Conservation (phyloP, 108 stramenopile species). For the Discostella stelligeroides region DNA sequence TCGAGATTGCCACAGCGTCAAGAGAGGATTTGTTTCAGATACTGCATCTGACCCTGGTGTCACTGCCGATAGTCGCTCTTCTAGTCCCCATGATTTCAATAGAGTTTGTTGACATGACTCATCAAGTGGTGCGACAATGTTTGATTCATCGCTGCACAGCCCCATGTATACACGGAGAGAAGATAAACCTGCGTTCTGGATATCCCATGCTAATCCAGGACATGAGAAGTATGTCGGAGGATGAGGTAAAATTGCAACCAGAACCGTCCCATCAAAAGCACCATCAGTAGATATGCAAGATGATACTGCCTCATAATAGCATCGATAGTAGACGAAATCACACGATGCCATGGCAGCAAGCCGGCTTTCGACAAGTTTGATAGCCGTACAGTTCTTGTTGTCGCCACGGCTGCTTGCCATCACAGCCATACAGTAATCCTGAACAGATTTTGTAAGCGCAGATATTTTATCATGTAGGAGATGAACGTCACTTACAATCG, state of each 20-base stretch:
- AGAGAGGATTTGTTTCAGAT: constrained; percentile 18
- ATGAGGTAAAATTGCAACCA: constrained; percentile 40
- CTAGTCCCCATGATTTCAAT: constrained; percentile 36
- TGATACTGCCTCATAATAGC: constrained; percentile 31
- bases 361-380: constrained; percentile 21
- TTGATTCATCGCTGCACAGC: not conserved
- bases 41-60: too few species aligned
- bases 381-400: constrained; percentile 8
- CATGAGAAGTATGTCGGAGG: constrained; percentile 43
- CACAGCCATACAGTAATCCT: constrained; percentile 28
- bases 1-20: constrained; percentile 41
- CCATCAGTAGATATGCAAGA: not conserved
- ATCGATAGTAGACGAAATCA: constrained; percentile 39
- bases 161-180: constrained; percentile 29
- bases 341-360: constrained; percentile 35
- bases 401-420: not conserved
- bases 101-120: constrained; percentile 22
- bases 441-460: constrained; percentile 16
- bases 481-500: constrained; percentile 18
- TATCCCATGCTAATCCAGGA: constrained; percentile 48
- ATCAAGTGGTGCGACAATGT: constrained; percentile 30
- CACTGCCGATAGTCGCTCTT: constrained; percentile 6
- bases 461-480: constrained; percentile 35
- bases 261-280: not conserved
- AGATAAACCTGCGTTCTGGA: constrained; percentile 12